A percentile compares a stretch with the other conserved stretches of the same genome.
phyloP scores from a whole-genome alignment of 305 asterid genomes.

The Fraxinus sp. region DNA sequence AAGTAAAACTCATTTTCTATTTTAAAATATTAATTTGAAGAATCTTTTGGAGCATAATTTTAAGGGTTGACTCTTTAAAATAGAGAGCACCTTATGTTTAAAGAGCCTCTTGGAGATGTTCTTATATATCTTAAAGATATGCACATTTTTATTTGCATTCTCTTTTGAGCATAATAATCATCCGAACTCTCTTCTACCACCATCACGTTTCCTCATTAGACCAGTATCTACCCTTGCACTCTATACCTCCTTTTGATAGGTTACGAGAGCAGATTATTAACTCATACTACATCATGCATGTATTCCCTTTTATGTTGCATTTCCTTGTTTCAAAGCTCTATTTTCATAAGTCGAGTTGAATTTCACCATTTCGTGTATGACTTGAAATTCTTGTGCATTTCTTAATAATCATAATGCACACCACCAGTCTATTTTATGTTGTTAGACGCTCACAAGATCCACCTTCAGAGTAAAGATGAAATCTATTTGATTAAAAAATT shows the following conservation, averaged over 20 bases:
- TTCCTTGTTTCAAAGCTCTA: not conserved
- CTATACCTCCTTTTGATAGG: not conserved
- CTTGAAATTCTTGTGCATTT: not conserved
- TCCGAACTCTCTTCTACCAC: not conserved
- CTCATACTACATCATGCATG: not conserved
- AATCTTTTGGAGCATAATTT: not conserved
- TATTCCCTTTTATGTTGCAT: not conserved
- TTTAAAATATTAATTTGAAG: too few relatives aligned
- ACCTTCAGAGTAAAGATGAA: not conserved
- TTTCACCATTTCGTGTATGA: not conserved
- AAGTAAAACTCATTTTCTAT: not conserved
- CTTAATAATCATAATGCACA: not conserved
- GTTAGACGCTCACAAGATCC: not conserved
- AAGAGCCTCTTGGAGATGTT: not conserved
- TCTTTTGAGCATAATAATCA: not conserved
- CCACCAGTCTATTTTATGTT: not conserved
- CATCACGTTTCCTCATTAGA: not conserved
- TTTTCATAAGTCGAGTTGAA: not conserved
- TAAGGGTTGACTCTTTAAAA: not conserved
- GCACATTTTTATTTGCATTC: not conserved
- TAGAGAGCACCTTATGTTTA: too few relatives aligned
- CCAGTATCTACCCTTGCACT: not conserved
- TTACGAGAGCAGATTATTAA: not conserved
- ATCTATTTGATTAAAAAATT: not conserved
- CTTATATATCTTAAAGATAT: not conserved